These are phyloP conservation scores for Penicillium verhagenii DNA, from an alignment of 495 filamentous ascomycete genomes.

Conservation along the genomic window DNA sequence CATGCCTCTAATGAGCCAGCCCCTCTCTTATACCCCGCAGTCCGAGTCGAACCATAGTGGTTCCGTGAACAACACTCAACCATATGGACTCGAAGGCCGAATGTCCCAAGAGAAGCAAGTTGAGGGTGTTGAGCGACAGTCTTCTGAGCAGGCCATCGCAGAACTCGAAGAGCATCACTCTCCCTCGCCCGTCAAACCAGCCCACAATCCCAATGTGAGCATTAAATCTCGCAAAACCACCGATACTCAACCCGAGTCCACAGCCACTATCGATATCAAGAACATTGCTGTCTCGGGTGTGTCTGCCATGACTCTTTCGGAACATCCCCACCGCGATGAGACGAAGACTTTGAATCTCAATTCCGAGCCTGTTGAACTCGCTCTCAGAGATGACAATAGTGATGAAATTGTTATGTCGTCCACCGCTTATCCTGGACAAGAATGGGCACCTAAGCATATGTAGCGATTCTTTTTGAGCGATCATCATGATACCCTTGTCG, in stretches of 20 bases:
- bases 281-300: conserved; percentile 10
- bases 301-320: conserved; percentile 6
- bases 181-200: background rate
- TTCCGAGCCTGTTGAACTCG: conserved; percentile 35
- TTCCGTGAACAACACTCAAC: background rate
- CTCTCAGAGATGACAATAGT: conserved; percentile 47
- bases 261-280: background rate
- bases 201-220: background rate
- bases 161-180: background rate
- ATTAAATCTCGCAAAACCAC: conserved; percentile 12
- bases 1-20: conserved; percentile 14
- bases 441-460: conserved; percentile 63
- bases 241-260: background rate
- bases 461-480: conserved; percentile 15
- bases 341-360: conserved; percentile 23
- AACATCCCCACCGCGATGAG: conserved; percentile 27
- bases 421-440: conserved; percentile 78
- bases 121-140: no score
- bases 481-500: conserved; percentile 17
- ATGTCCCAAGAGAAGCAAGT: background rate
- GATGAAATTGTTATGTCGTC: conserved; percentile 68
- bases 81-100: conserved; percentile 1
- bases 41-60: conserved; percentile 6
- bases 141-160: background rate
- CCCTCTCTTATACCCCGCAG: conserved; percentile 13